Conservation (phyloP, 768 basidiomycete genomes). For the Krasilnikovozyma curviuscula region DNA sequence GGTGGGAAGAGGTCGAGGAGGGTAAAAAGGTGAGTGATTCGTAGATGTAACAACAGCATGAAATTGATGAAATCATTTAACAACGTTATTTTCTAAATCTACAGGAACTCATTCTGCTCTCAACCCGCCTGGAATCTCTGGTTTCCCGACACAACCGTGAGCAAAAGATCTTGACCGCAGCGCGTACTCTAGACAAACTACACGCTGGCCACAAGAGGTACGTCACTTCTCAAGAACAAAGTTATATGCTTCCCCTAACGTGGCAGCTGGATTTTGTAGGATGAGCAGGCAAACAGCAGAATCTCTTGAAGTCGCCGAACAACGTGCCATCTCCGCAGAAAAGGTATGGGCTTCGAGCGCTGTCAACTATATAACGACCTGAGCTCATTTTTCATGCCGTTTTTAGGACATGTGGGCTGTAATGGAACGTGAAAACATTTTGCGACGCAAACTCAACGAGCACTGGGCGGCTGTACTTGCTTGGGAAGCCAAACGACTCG, state of each 20-base stretch:
- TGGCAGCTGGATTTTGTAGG: background rate
- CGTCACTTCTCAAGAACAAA: background rate
- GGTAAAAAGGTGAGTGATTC: constrained; percentile 41
- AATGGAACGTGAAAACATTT: constrained; percentile 20
- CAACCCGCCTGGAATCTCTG: constrained; percentile 19
- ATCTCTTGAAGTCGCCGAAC: constrained; percentile 25
- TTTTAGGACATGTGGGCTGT: constrained; percentile 24
- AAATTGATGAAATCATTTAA: background rate
- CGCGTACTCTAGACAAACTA: constrained; percentile 25
- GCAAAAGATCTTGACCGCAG: constrained; percentile 28
- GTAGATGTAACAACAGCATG: no score
- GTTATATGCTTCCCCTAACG: background rate
- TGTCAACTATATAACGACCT: background rate
- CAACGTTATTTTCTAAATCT: background rate
- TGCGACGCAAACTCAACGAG: constrained; percentile 24
- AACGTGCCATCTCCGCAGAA: constrained; percentile 25
- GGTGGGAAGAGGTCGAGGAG: constrained; percentile 49
- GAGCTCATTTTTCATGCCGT: no score
- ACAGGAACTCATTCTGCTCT: constrained; percentile 23
- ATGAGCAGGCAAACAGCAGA: constrained; percentile 28
- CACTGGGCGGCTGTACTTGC: constrained; percentile 27
- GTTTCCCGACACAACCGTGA: constrained; percentile 25
- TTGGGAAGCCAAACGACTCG: constrained; percentile 26
- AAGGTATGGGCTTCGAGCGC: constrained; percentile 15
- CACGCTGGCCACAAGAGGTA: constrained; percentile 24